Percentiles rank a stretch among this genome's conserved stretches.
Evolutionary conservation across 2,329 filamentous ascomycete genomes (phyloP).

Genomic region (Fusarium sp.): DNA sequence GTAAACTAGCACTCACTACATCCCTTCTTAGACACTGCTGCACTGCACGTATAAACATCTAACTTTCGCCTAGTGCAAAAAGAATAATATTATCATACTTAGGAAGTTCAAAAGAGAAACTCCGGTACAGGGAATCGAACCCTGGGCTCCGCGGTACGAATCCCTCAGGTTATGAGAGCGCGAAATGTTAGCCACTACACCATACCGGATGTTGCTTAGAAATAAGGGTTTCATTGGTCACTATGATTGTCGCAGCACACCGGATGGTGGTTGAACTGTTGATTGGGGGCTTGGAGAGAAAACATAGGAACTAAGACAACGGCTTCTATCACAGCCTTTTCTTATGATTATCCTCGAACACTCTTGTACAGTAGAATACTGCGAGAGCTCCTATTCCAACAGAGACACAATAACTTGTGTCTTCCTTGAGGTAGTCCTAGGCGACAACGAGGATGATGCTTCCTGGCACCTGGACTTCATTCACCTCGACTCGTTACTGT

Average conservation of each 20-base stretch:
- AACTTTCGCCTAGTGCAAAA: background rate
- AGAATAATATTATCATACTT: fast-evolving
- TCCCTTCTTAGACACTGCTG: background rate
- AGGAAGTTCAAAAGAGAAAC: background rate
- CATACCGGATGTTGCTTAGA: conserved; percentile 39
- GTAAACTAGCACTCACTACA: too few relatives aligned
- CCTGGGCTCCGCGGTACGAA: conserved; percentile 39
- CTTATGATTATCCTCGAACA: background rate
- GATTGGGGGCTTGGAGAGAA: fast-evolving
- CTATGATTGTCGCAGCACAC: fast-evolving
- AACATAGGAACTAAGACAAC: fast-evolving
- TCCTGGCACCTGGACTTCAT: background rate
- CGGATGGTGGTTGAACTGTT: background rate
- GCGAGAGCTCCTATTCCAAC: background rate
- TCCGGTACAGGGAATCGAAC: conserved; percentile 44
- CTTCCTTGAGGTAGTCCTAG: background rate
- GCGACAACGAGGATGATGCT: too few relatives aligned
- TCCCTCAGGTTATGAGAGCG: conserved; percentile 44
- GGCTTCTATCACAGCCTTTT: too few relatives aligned
- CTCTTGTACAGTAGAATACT: background rate
- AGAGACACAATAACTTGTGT: background rate
- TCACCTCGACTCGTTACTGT: background rate
- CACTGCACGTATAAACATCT: background rate
- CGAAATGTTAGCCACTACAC: conserved; percentile 48
- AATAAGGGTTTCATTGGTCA: fast-evolving